Percentiles rank a stretch among this genome's conserved stretches.
phyloP scores from a whole-genome alignment of 768 basidiomycete genomes.

The Suillus luteus region DNA sequence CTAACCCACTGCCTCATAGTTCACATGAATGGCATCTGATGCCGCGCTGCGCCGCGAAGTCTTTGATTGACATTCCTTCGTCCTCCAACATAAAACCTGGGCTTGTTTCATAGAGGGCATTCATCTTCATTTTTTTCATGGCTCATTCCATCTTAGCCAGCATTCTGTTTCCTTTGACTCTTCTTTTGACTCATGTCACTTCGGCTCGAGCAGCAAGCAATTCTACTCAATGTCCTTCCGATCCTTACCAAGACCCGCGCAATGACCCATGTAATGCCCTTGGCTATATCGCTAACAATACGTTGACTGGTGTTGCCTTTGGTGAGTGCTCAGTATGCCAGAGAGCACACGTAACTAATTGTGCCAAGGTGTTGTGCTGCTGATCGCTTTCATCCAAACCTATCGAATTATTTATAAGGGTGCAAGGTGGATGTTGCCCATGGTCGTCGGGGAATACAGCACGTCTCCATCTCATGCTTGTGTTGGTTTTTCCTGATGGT shows the following conservation, averaged over 20 bases:
- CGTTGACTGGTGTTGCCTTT: conserved; percentile 51
- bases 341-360: neutral
- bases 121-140: neutral
- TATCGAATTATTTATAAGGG: conserved; percentile 45
- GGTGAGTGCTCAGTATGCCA: conserved; percentile 31
- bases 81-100: neutral
- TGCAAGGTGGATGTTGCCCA: conserved; percentile 59
- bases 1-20: neutral
- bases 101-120: neutral
- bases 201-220: conserved; percentile 8
- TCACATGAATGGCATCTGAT: neutral
- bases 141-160: neutral
- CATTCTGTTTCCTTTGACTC: conserved; percentile 3
- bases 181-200: conserved; percentile 2
- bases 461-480: conserved; percentile 19
- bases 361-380: conserved; percentile 38
- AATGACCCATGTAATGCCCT: conserved; percentile 56
- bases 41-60: neutral
- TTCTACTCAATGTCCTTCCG: conserved; percentile 24
- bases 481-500: neutral
- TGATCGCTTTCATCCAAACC: conserved; percentile 47
- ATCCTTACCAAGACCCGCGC: conserved; percentile 51
- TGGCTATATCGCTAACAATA: conserved; percentile 57
- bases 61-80: no score
- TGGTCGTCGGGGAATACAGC: conserved; percentile 65